Conservation (phyloP, 1,284 basidiomycete species). For the Melampsora larici-populina region DNA sequence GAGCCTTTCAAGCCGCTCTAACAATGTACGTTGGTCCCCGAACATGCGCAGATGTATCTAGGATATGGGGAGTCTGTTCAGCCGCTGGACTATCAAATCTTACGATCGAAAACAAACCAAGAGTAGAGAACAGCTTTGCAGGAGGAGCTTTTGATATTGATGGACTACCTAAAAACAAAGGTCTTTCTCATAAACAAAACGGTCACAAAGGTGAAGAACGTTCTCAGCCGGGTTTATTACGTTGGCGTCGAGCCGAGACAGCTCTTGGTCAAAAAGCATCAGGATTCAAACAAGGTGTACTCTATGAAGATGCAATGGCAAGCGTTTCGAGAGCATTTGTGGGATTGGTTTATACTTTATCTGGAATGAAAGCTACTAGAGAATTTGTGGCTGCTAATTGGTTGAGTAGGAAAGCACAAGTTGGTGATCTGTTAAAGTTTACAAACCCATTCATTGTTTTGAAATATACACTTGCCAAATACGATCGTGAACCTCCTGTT, state of each 20-base stretch:
- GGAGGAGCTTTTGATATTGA: constrained; percentile 39
- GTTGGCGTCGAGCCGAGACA: constrained; percentile 37
- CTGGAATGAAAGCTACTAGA: constrained; percentile 75
- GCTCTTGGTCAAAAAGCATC: constrained; percentile 17
- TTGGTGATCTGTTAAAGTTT: constrained; percentile 65
- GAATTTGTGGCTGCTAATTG: constrained; percentile 82
- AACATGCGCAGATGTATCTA: constrained; percentile 76
- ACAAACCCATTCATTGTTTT: constrained; percentile 54
- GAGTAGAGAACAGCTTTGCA: constrained; percentile 32
- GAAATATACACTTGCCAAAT: constrained; percentile 51
- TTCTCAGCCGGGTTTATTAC: constrained; percentile 27
- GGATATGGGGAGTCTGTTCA: constrained; percentile 53
- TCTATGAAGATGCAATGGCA: constrained; percentile 55
- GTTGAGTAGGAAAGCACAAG: constrained; percentile 62
- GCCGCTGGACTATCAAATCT: constrained; percentile 51
- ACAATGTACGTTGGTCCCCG: constrained; percentile 83
- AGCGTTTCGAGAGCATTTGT: constrained; percentile 58
- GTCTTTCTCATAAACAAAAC: constrained; percentile 33
- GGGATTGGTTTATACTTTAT: constrained; percentile 62
- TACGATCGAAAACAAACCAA: constrained; percentile 41
- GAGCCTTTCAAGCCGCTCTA: constrained; percentile 81
- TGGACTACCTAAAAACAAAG: constrained; percentile 42
- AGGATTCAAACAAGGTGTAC: constrained; percentile 48
- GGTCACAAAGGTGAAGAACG: constrained; percentile 37
- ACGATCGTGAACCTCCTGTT: constrained; percentile 49